Evolutionary conservation across 1,139 yeast species (phyloP).

Genomic region (Candida sanyaensis): DNA sequence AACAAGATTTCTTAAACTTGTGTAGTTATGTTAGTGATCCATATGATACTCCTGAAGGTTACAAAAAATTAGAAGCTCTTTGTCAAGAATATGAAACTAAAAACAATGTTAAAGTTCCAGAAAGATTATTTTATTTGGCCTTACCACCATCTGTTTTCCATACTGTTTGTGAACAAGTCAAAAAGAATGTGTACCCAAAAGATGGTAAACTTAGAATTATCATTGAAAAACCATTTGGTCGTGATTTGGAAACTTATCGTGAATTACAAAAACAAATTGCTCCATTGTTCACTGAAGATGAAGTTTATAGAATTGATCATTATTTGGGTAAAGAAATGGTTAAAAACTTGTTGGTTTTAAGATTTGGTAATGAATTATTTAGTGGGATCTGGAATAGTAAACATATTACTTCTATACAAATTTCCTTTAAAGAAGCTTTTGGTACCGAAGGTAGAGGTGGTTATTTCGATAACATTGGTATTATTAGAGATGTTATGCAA

Average conservation of each 20-base stretch:
- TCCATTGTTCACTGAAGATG: conserved; percentile 89
- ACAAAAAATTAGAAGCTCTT: conserved; percentile 50
- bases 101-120: conserved; percentile 44
- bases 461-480: conserved; percentile 92
- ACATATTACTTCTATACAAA: conserved; percentile 76
- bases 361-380: conserved; percentile 88
- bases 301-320: conserved; percentile 93
- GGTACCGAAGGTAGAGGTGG: conserved; percentile 99
- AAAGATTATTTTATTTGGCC: conserved; percentile 87
- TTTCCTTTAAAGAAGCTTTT: conserved; percentile 92
- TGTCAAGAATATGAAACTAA: conserved; percentile 62
- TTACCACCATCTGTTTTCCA: conserved; percentile 93
- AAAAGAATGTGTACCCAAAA: conserved; percentile 63
- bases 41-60: conserved; percentile 81
- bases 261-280: conserved; percentile 74
- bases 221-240: conserved; percentile 98
- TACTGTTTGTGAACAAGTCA: conserved; percentile 72
- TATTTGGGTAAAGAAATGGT: conserved; percentile 98
- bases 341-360: conserved; percentile 81
- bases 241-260: conserved; percentile 77
- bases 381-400: conserved; percentile 85
- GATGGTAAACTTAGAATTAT: conserved; percentile 76
- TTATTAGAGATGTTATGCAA: conserved; percentile 97
- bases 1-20: conserved; percentile 64
- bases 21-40: conserved; percentile 73